These are phyloP conservation scores for Asparagopsis taxiformis DNA, from an alignment of 31 red algal species.

Conservation along the genomic window DNA sequence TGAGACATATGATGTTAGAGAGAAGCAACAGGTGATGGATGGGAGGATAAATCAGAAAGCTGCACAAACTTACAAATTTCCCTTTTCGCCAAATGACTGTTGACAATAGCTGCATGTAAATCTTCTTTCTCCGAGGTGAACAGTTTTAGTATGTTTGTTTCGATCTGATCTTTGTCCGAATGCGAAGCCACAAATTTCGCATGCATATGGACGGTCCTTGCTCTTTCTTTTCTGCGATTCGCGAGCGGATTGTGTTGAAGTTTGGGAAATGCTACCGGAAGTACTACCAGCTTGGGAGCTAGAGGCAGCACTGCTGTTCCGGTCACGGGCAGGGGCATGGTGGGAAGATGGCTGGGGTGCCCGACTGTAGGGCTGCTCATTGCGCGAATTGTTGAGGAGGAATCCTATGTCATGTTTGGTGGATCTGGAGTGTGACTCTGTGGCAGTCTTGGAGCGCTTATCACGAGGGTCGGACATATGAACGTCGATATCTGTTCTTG, in stretches of 20 bases:
- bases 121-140: conserved; percentile 70
- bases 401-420: conserved; percentile 54
- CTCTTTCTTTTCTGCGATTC: conserved; percentile 19
- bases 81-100: conserved; percentile 70
- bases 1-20: background rate
- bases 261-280: background rate
- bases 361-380: background rate
- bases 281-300: background rate
- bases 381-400: conserved; percentile 23
- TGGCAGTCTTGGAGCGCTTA: background rate
- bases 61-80: conserved; percentile 57
- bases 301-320: background rate
- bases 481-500: conserved; percentile 1
- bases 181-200: conserved; percentile 61
- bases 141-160: conserved; percentile 73
- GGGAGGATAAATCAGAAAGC: background rate
- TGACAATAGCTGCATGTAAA: conserved; percentile 60
- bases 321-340: background rate
- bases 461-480: background rate
- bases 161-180: conserved; percentile 65
- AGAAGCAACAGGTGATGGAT: background rate
- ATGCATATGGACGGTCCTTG: conserved; percentile 58
- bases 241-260: background rate
- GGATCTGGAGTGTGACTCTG: conserved; percentile 1
- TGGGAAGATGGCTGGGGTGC: background rate